These are phyloP conservation scores for Ogataea nakhonphanomensis DNA, from an alignment of 805 yeast species.

Conservation along the genomic window DNA sequence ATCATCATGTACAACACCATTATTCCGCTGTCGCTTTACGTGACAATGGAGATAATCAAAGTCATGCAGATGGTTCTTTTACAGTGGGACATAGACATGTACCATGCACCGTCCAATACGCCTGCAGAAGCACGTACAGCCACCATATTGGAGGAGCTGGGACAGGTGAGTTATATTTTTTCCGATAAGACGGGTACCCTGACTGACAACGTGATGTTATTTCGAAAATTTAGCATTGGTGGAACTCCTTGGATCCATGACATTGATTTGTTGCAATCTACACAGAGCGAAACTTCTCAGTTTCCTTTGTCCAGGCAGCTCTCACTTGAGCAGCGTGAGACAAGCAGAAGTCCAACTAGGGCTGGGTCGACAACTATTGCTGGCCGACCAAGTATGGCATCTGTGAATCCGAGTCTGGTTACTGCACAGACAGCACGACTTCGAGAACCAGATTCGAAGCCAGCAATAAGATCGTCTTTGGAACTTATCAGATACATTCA, in stretches of 20 bases:
- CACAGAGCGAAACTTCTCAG: slow-evolving; percentile 19
- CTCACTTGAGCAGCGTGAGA: background rate
- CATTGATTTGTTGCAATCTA: slow-evolving; percentile 41
- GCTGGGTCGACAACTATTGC: slow-evolving; percentile 29
- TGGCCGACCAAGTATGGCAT: slow-evolving; percentile 60
- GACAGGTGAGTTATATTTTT: slow-evolving; percentile 92
- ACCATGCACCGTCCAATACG: slow-evolving; percentile 75
- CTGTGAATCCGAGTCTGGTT: slow-evolving; percentile 27
- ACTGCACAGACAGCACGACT: slow-evolving; percentile 40
- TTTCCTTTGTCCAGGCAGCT: slow-evolving; percentile 2
- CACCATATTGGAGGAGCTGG: slow-evolving; percentile 91
- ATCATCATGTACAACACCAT: slow-evolving; percentile 96
- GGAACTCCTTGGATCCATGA: slow-evolving; percentile 92
- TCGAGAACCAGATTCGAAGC: slow-evolving; percentile 1
- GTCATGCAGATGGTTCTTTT: slow-evolving; percentile 77
- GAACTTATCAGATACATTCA: slow-evolving; percentile 71
- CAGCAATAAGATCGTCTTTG: slow-evolving; percentile 52
- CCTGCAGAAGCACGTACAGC: slow-evolving; percentile 96
- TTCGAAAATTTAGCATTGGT: slow-evolving; percentile 80
- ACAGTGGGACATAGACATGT: slow-evolving; percentile 94
- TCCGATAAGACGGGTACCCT: slow-evolving; percentile 97
- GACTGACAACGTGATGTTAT: slow-evolving; percentile 92
- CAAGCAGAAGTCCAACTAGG: slow-evolving; percentile 9
- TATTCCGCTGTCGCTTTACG: slow-evolving; percentile 91
- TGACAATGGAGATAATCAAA: slow-evolving; percentile 94